Base-by-base conservation (phyloP, 768 basidiomycete species). In the Auricularia heimuer region DNA sequence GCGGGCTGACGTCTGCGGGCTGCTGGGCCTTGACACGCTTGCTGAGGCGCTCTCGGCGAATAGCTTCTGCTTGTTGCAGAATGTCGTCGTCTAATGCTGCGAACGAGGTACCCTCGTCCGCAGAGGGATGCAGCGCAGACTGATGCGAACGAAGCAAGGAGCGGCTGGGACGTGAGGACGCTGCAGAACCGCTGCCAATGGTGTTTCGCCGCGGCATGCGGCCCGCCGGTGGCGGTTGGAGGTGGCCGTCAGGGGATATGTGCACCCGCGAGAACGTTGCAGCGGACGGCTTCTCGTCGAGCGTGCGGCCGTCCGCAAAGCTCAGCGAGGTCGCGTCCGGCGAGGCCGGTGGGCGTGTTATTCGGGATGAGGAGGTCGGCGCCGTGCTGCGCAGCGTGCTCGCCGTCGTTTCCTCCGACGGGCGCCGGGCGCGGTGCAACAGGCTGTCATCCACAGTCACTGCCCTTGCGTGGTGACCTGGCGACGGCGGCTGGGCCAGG, bases 11-110 rank as follows among this genome's bases (percentile, higher is more conserved):
- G 4, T 80, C 83, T 73, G 85, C 87, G 1, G 82, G 84, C 67
- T 82, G 82, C 72, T 83, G 84, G 65, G 82, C 81, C 73, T 86
- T 87, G 6, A 82, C 87, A 16, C 90, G 79, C 74, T 92, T 92
- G 54, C 83, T 81, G 73, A 82, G 75, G 54, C 94, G 79, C 75
- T 96, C 92, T 61, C 87, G 76, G 62, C 94, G 79, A 63, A 97
- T 93, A 67, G 86, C 85, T 69, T 96, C 94, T 0, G 92, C 92
- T 68, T 94, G 90, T n/a, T 86, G 79, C 70, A 94, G 83, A 54
- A 97, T 97, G 71, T 94, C 92, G 36, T 83, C 80, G 54, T 87
- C 88, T 0, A 93, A 80, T 68, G 85, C 88, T 39, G 77, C 81
- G 56, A 33, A 60, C 29, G 56, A 29, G 16, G 24, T 60, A 29